Base-by-base conservation (phyloP, 2,329 filamentous ascomycete species). In the Penicillium aurantiogriseum region DNA sequence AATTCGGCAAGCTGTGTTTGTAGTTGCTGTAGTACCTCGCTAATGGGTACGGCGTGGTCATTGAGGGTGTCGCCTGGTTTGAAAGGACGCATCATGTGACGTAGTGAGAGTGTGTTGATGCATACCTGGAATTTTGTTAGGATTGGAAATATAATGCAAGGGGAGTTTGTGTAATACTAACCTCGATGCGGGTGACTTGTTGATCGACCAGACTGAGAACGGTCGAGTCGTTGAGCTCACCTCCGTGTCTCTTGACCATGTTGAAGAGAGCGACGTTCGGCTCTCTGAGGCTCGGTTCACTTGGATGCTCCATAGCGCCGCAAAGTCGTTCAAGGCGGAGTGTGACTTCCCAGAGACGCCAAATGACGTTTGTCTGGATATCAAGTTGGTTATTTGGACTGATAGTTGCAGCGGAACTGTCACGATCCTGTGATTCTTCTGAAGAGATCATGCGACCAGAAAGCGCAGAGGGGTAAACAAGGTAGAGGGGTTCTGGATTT, bases 161-260 rank as follows among this genome's bases (percentile, higher is more conserved):
- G n/a, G 19, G 21, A 55, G 49, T 38, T 31, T 2, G 23, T 36
- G 25, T 8, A n/a, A 29, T 44, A 77, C 88, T 76, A 80, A 95
- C 92, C 86, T 99, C 94, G 72, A 99, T 95, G 69, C 94, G 86
- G 72, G 90, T 92, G 66, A 99, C 89, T 81, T 97, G 92, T 72
- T 97, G 92, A 72, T 96, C 92, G 74, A 97, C 84, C 69, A 99
- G 91, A 69, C 91, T 92, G 55, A 96, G 77, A 75, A 97, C 79
- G 75, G 96, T 93, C 52, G 85, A 82, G 79, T 97, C 94, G 29
- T 92, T 91, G 53, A 97, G 85, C 71, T 97, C 92, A 11, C 91
- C 91, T 50, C 90, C 91, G 42, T 87, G 78, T 57, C 81, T 80
- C 73, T 86, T 88, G 77, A 88, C 86, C 62, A 83, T 80, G 69